Percentiles rank a stretch among this genome's conserved stretches.
These are phyloP conservation scores for Heteromeles arbutifolia DNA, from an alignment of 306 rosid species.

Conservation along the genomic window DNA sequence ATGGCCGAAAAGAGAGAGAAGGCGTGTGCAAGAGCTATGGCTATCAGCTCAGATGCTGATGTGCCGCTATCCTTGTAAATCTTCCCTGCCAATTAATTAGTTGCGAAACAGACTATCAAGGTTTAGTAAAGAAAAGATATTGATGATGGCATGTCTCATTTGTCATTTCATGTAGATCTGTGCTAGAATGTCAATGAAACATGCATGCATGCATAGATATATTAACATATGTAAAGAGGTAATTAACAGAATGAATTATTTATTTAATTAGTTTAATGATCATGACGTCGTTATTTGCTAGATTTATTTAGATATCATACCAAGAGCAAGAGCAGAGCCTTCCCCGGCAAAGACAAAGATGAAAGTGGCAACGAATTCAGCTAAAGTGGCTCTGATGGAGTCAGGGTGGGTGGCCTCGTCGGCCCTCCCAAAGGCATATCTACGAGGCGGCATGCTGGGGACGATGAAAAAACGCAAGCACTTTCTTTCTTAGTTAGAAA, in stretches of 20 bases:
- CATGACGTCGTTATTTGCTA: not conserved
- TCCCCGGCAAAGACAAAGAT: slow-evolving; percentile 91
- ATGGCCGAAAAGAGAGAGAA: slow-evolving; percentile 66
- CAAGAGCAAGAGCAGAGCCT: slow-evolving; percentile 88
- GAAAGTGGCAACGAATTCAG: slow-evolving; percentile 76
- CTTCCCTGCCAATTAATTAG: slow-evolving; percentile 41
- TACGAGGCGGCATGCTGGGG: slow-evolving; percentile 53
- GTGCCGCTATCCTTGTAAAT: slow-evolving; percentile 47
- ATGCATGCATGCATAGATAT: not conserved
- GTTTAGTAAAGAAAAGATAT: too few species aligned
- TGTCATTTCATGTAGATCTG: not conserved
- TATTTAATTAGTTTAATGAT: not conserved
- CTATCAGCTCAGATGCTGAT: slow-evolving; percentile 54
- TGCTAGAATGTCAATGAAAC: not conserved
- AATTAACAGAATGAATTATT: not conserved
- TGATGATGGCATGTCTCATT: not conserved
- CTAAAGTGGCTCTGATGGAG: slow-evolving; percentile 79
- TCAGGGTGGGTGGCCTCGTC: slow-evolving; percentile 95
- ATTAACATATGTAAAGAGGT: not conserved
- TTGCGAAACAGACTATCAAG: not conserved
- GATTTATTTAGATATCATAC: slow-evolving; percentile 19
- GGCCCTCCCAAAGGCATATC: slow-evolving; percentile 69
- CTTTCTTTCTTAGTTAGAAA: not conserved
- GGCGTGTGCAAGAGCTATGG: slow-evolving; percentile 63
- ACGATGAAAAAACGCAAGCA: not conserved